Evolutionary conservation across 805 yeast genomes (phyloP).

Genomic region (Pichia californica): DNA sequence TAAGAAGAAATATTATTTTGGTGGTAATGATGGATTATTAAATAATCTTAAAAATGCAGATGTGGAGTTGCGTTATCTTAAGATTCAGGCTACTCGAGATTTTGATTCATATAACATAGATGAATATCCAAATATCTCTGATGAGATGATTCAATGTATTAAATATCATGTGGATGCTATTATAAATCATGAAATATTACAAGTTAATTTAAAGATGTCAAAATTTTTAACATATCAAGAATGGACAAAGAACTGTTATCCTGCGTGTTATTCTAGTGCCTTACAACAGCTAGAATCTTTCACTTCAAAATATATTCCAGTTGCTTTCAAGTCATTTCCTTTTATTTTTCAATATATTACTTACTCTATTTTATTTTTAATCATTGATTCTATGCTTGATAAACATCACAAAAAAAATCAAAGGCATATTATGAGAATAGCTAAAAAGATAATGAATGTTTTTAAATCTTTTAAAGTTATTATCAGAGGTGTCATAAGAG

Average conservation of each 20-base stretch:
- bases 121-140: slow-evolving; percentile 10
- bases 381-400: slow-evolving; percentile 25
- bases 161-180: slow-evolving; percentile 15
- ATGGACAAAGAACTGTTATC: slow-evolving; percentile 20
- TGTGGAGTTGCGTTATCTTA: slow-evolving; percentile 21
- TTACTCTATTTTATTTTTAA: slow-evolving; percentile 23
- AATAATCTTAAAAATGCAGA: slow-evolving; percentile 21
- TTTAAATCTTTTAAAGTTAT: slow-evolving; percentile 20
- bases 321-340: slow-evolving; percentile 20
- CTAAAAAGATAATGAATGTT: slow-evolving; percentile 15
- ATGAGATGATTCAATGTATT: slow-evolving; percentile 12
- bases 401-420: slow-evolving; percentile 15
- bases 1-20: slow-evolving; percentile 24
- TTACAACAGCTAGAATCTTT: slow-evolving; percentile 14
- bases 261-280: slow-evolving; percentile 21
- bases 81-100: slow-evolving; percentile 17
- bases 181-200: slow-evolving; percentile 22
- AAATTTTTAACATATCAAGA: slow-evolving; percentile 20
- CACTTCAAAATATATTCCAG: slow-evolving; percentile 14
- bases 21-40: slow-evolving; percentile 16
- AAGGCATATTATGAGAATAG: slow-evolving; percentile 13
- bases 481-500: slow-evolving; percentile 27
- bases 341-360: slow-evolving; percentile 21
- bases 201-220: slow-evolving; percentile 27
- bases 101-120: slow-evolving; percentile 12